Evolutionary conservation across 2,329 filamentous ascomycete genomes (phyloP).

Genomic region (Emericellopsis atlantica): DNA sequence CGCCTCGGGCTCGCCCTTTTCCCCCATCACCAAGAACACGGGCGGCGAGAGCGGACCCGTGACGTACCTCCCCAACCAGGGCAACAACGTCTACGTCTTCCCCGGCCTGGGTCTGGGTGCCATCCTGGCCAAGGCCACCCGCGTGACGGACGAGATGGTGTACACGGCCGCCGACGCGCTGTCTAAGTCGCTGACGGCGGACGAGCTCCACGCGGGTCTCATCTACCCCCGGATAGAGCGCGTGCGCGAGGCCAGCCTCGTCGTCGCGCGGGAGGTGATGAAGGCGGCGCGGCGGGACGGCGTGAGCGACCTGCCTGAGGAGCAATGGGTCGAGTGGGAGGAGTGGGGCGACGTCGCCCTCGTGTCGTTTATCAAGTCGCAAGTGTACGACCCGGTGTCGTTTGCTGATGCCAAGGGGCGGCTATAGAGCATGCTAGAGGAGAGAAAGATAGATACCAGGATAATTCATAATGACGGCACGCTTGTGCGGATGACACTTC

Average conservation of each 20-base stretch:
- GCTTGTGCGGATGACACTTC: too few species aligned
- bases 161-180: constrained; percentile 83
- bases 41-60: constrained; percentile 33
- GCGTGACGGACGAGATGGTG: constrained; percentile 90
- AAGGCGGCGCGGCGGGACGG: constrained; percentile 76
- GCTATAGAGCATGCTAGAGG: constrained; percentile 10
- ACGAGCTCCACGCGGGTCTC: constrained; percentile 72
- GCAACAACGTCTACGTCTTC: constrained; percentile 89
- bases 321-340: constrained; percentile 60
- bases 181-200: constrained; percentile 61
- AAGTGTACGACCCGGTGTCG: constrained; percentile 45
- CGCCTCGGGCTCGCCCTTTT: constrained; percentile 89
- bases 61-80: constrained; percentile 69
- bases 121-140: constrained; percentile 78
- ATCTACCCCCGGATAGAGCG: constrained; percentile 87
- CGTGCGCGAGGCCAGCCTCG: constrained; percentile 78
- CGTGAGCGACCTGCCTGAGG: constrained; percentile 56
- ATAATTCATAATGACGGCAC: background rate
- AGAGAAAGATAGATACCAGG: background rate
- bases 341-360: constrained; percentile 56
- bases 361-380: constrained; percentile 45
- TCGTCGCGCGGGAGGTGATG: constrained; percentile 86
- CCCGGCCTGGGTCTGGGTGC: constrained; percentile 88
- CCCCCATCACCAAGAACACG: constrained; percentile 48
- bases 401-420: constrained; percentile 21